Evolutionary conservation across 495 filamentous ascomycete genomes (phyloP).

Genomic region (Sphaerosporella brunnea): DNA sequence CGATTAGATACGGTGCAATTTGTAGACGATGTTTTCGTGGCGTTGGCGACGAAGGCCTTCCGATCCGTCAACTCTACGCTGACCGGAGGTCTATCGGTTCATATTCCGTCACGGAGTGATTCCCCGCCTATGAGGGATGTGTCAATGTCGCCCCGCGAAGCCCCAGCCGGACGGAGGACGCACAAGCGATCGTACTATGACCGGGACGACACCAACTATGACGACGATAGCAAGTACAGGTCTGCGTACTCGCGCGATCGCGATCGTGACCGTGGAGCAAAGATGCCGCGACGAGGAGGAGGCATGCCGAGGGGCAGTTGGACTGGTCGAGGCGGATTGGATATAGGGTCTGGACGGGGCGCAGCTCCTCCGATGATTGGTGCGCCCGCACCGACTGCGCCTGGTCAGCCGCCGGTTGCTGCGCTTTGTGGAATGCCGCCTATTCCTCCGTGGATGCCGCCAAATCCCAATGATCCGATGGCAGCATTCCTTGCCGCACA

Average conservation of each 20-base stretch:
- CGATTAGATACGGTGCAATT: conserved; percentile 52
- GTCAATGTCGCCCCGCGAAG: conserved; percentile 7
- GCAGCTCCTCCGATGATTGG: background rate
- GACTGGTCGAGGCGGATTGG: background rate
- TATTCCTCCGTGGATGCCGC: conserved; percentile 18
- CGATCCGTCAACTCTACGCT: conserved; percentile 36
- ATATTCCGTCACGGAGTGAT: background rate
- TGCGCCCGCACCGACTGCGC: background rate
- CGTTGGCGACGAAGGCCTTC: conserved; percentile 47
- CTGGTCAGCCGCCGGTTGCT: conserved; percentile 7
- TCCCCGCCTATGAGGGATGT: background rate
- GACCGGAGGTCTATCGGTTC: conserved; percentile 11
- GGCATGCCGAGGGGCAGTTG: too few relatives aligned
- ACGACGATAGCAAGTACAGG: conserved; percentile 22
- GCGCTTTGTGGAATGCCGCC: conserved; percentile 26
- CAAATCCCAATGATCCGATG: conserved; percentile 46
- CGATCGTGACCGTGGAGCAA: too few relatives aligned
- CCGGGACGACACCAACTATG: conserved; percentile 34
- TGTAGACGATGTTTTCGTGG: conserved; percentile 69
- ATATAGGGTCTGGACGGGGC: too few relatives aligned
- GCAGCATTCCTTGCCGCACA: conserved; percentile 55
- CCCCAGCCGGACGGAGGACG: conserved; percentile 19
- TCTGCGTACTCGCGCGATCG: background rate
- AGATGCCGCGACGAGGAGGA: conserved; percentile 55
- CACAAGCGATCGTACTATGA: conserved; percentile 39